Evolutionary conservation across 306 rosid species (phyloP).

Genomic region (Carpinus viminea): DNA sequence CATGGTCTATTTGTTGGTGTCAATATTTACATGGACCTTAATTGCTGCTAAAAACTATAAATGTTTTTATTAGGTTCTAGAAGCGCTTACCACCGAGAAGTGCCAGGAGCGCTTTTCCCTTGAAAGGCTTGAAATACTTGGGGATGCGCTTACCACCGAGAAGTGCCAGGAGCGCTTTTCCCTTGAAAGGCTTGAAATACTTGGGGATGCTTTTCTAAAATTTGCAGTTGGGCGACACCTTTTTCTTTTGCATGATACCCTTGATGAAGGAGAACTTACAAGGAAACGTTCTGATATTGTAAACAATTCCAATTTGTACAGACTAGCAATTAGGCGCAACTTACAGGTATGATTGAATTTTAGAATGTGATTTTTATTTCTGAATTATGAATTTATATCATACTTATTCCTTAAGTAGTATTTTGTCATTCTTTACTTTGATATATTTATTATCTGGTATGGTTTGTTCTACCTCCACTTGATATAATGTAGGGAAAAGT

Average conservation of each 20-base stretch:
- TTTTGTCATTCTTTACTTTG: neutral
- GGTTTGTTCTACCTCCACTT: neutral
- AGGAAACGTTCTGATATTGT: constrained; percentile 65
- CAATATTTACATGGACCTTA: constrained; percentile 9
- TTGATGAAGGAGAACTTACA: constrained; percentile 93
- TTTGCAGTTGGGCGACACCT: constrained; percentile 77
- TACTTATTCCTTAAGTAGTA: neutral
- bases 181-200: constrained; percentile 96
- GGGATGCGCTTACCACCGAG: constrained; percentile 95
- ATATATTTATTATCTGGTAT: neutral
- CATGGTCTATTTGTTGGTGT: constrained; percentile 16
- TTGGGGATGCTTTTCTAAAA: constrained; percentile 95
- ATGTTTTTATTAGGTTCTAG: constrained; percentile 60
- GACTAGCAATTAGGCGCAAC: constrained; percentile 68
- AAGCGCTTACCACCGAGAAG: constrained; percentile 92
- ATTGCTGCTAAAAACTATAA: constrained; percentile 23
- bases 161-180: constrained; percentile 90
- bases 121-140: constrained; percentile 97
- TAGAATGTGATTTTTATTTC: constrained; percentile 20
- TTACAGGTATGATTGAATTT: constrained; percentile 65
- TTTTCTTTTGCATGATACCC: constrained; percentile 61
- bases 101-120: constrained; percentile 94
- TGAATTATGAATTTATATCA: neutral
- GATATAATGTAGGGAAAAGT: neutral
- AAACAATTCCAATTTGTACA: constrained; percentile 72